Conservation (phyloP, 345 rosid species). For the Abelmoschus esculentus region DNA sequence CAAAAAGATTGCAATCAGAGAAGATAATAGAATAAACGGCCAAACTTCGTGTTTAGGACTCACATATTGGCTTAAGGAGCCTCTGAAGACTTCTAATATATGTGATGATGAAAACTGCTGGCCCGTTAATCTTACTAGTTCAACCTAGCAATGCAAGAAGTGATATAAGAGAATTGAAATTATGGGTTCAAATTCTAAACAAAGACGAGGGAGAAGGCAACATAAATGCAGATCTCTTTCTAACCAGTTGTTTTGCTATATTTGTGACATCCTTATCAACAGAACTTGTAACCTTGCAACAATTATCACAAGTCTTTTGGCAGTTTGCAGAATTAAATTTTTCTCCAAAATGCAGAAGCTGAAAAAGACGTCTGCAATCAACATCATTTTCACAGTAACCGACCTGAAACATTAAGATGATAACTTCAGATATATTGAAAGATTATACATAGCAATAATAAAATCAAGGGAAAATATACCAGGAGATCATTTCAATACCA, state of each 20-base stretch:
- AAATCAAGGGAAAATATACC: slow-evolving; percentile 1
- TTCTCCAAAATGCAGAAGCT: slow-evolving; percentile 90
- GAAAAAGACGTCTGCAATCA: slow-evolving; percentile 87
- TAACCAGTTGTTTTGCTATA: slow-evolving; percentile 80
- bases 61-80: slow-evolving; percentile 84
- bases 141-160: slow-evolving; percentile 41
- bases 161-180: neutral
- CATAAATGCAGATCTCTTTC: slow-evolving; percentile 11
- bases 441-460: neutral
- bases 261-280: slow-evolving; percentile 82
- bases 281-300: slow-evolving; percentile 50
- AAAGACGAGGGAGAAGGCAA: neutral
- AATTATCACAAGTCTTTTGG: slow-evolving; percentile 80
- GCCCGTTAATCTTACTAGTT: slow-evolving; percentile 67
- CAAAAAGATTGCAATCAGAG: slow-evolving; percentile 5
- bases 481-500: slow-evolving; percentile 40
- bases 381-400: slow-evolving; percentile 93
- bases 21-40: slow-evolving; percentile 14
- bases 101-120: slow-evolving; percentile 85
- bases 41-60: slow-evolving; percentile 16
- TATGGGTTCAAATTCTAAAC: slow-evolving; percentile 7
- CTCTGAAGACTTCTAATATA: slow-evolving; percentile 88
- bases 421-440: neutral
- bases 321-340: slow-evolving; percentile 71
- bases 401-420: slow-evolving; percentile 49